These are phyloP conservation scores for Megacollybia marginata DNA, from an alignment of 768 basidiomycete species.

Conservation along the genomic window DNA sequence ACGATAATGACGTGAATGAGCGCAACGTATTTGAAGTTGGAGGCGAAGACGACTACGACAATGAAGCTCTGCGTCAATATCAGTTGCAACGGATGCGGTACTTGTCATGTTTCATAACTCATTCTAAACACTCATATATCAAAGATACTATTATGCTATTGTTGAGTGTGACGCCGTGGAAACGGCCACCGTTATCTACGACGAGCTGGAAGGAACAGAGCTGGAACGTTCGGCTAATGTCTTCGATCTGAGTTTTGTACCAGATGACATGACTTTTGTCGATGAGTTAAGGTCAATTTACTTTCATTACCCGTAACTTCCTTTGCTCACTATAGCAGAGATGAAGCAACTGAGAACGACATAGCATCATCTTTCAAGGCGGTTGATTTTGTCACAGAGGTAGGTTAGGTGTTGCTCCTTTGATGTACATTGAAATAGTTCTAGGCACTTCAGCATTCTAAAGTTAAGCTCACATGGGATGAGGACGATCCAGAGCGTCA, in stretches of 20 bases:
- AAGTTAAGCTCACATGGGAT: slow-evolving; percentile 98
- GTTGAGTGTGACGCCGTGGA: slow-evolving; percentile 78
- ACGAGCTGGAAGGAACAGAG: slow-evolving; percentile 90
- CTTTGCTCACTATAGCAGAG: slow-evolving; percentile 62
- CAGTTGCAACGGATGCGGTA: slow-evolving; percentile 90
- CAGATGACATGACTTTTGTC: slow-evolving; percentile 82
- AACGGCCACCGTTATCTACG: slow-evolving; percentile 72
- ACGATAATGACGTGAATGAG: slow-evolving; percentile 50
- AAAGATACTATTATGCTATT: slow-evolving; percentile 92
- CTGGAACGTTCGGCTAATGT: slow-evolving; percentile 95
- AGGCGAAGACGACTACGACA: slow-evolving; percentile 75
- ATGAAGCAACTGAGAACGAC: slow-evolving; percentile 68
- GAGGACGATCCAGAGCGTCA: slow-evolving; percentile 89
- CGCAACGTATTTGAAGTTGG: slow-evolving; percentile 59
- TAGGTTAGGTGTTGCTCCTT: slow-evolving; percentile 28
- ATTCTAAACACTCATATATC: slow-evolving; percentile 5
- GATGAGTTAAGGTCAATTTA: slow-evolving; percentile 85
- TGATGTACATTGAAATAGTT: not conserved
- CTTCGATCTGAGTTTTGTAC: slow-evolving; percentile 91
- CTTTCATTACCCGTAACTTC: slow-evolving; percentile 87
- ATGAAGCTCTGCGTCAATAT: slow-evolving; percentile 81
- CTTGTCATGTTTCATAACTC: slow-evolving; percentile 16
- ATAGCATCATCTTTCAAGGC: slow-evolving; percentile 54
- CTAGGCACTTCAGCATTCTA: slow-evolving; percentile 94
- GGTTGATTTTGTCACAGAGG: slow-evolving; percentile 90